These are phyloP conservation scores for Epichloe baconii DNA, from an alignment of 2,329 filamentous ascomycete genomes.

Conservation along the genomic window DNA sequence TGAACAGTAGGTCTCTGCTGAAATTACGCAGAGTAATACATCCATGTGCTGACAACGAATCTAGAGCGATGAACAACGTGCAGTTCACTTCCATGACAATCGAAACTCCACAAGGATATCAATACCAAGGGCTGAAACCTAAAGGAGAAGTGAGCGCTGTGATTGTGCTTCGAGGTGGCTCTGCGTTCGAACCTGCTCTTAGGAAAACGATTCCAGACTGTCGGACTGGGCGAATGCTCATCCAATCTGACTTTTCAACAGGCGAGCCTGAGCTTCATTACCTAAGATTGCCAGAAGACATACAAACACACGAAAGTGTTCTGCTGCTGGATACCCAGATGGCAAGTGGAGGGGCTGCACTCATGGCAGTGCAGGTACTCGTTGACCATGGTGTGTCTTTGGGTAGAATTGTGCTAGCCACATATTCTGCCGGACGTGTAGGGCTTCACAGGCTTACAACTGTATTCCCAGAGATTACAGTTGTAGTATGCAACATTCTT, in stretches of 20 bases:
- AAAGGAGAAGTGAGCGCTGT: conserved; percentile 73
- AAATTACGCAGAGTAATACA: neutral
- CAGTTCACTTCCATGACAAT: conserved; percentile 52
- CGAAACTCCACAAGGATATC: conserved; percentile 54
- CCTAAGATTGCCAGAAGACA: conserved; percentile 62
- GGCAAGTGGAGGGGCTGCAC: conserved; percentile 68
- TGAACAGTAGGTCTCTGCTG: conserved; percentile 45
- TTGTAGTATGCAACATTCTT: conserved; percentile 74
- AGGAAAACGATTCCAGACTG: conserved; percentile 88
- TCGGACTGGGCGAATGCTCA: conserved; percentile 74
- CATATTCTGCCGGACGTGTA: conserved; percentile 75
- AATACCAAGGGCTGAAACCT: conserved; percentile 58
- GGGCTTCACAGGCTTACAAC: conserved; percentile 75
- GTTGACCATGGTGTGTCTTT: conserved; percentile 84
- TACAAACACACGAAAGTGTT: conserved; percentile 64
- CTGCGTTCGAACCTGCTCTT: conserved; percentile 75
- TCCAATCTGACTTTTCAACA: conserved; percentile 74
- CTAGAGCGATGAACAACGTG: conserved; percentile 63
- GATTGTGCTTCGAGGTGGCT: conserved; percentile 77
- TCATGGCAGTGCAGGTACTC: conserved; percentile 95
- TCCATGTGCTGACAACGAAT: conserved; percentile 7
- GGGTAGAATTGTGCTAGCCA: conserved; percentile 80
- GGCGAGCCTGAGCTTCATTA: conserved; percentile 92
- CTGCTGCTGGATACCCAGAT: conserved; percentile 88
- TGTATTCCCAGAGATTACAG: conserved; percentile 76